Evolutionary conservation across 306 rosid species (phyloP).

Genomic region (Ziziphus jujuba): DNA sequence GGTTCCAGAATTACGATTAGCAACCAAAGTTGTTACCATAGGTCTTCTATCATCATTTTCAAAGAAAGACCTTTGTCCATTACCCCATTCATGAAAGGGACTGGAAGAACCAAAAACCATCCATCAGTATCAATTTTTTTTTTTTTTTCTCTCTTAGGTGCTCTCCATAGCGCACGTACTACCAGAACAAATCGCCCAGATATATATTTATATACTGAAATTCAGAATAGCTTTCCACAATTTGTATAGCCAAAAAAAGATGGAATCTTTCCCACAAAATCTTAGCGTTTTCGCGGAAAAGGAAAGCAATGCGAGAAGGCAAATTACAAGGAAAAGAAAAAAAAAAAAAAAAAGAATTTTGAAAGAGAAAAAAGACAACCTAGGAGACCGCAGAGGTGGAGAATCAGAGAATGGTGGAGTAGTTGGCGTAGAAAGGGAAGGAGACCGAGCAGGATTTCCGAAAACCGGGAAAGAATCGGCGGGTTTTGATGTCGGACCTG

Average conservation of each 20-base stretch:
- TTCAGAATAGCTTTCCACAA: too few relatives aligned
- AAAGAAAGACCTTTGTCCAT: constrained; percentile 24
- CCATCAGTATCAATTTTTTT: constrained; percentile 11
- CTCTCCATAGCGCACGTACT: too few relatives aligned
- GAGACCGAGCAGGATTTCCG: constrained; percentile 37
- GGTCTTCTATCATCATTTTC: constrained; percentile 33
- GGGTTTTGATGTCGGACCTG: constrained; percentile 51
- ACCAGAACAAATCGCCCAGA: too few relatives aligned
- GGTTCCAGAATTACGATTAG: constrained; percentile 39
- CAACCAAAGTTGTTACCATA: constrained; percentile 38
- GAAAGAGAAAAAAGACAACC: neutral
- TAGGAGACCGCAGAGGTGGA: neutral
- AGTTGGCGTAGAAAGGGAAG: constrained; percentile 24
- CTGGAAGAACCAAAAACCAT: constrained; percentile 37
- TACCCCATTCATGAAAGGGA: constrained; percentile 36
- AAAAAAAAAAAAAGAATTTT: too few relatives aligned
- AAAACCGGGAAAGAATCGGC: constrained; percentile 38
- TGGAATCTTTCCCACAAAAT: too few relatives aligned
- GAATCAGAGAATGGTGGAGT: constrained; percentile 16
- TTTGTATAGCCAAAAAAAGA: too few relatives aligned
- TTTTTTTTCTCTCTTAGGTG: too few relatives aligned
- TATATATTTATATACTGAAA: too few relatives aligned
- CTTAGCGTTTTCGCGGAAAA: too few relatives aligned
- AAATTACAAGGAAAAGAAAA: too few relatives aligned
- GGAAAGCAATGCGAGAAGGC: too few relatives aligned